Conservation (phyloP, 352 stramenopile species). For the Ophiocytium majus region DNA sequence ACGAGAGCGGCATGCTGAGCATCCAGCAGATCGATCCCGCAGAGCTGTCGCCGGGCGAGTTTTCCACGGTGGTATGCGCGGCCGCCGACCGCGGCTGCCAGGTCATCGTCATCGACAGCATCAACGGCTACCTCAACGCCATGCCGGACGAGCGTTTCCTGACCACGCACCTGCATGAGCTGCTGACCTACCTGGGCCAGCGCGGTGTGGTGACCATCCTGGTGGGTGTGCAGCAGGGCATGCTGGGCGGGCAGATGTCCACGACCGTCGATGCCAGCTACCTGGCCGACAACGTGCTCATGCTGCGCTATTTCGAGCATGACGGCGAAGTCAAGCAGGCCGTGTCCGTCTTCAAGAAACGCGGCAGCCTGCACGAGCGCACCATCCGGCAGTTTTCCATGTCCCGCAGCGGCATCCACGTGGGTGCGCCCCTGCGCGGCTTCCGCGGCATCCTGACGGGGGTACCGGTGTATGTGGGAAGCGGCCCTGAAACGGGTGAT, state of each 20-base stretch:
- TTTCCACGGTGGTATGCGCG: neutral
- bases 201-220: neutral
- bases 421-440: neutral
- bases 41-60: conserved; percentile 1
- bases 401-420: neutral
- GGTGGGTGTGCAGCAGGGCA: neutral
- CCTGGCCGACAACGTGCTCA: neutral
- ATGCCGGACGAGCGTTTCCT: conserved; percentile 14
- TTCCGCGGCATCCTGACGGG: neutral
- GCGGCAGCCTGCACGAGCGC: neutral
- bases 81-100: neutral
- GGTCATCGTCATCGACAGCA: neutral
- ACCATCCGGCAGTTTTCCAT: neutral
- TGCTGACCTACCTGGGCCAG: conserved; percentile 1
- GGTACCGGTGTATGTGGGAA: neutral
- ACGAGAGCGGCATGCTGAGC: neutral
- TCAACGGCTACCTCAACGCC: conserved; percentile 1
- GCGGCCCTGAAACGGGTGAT: neutral
- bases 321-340: neutral
- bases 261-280: neutral
- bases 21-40: neutral
- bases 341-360: conserved; percentile 4
- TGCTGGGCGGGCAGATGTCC: neutral
- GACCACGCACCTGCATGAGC: neutral
- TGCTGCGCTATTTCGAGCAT: neutral